Percentiles rank a stretch among this genome's conserved stretches.
Conservation (phyloP, 176 grass and related monocot species). For the Ananas comosus region DNA sequence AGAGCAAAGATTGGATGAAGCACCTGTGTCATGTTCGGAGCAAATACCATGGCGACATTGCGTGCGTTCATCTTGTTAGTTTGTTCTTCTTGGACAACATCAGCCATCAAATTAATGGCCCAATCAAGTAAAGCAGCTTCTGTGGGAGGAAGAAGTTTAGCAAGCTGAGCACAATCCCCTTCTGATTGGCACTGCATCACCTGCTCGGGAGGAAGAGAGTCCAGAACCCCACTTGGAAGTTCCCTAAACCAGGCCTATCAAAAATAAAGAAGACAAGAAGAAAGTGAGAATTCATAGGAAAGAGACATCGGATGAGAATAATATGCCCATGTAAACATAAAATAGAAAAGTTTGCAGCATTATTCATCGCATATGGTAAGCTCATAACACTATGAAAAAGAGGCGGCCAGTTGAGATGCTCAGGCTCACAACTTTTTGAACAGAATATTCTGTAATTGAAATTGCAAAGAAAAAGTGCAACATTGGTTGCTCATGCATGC, state of each 20-base stretch:
- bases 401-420: not conserved
- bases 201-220: slow-evolving; percentile 53
- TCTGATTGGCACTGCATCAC: slow-evolving; percentile 52
- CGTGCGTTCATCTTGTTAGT: slow-evolving; percentile 77
- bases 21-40: slow-evolving; percentile 93
- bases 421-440: not conserved
- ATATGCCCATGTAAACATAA: not conserved
- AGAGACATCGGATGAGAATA: too few species aligned
- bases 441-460: not conserved
- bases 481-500: not conserved
- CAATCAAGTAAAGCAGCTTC: slow-evolving; percentile 76
- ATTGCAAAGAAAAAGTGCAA: not conserved
- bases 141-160: slow-evolving; percentile 22
- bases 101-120: slow-evolving; percentile 82
- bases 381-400: too few species aligned
- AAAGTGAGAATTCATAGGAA: not conserved
- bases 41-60: slow-evolving; percentile 89
- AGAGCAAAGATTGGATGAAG: not conserved
- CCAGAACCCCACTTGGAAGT: slow-evolving; percentile 60
- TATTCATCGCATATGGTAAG: not conserved
- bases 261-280: not conserved
- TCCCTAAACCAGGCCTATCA: slow-evolving; percentile 83
- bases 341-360: not conserved
- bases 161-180: slow-evolving; percentile 40
- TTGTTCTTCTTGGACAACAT: slow-evolving; percentile 58